Evolutionary conservation across 345 rosid species (phyloP).

Genomic region (Mercurialis annua): DNA sequence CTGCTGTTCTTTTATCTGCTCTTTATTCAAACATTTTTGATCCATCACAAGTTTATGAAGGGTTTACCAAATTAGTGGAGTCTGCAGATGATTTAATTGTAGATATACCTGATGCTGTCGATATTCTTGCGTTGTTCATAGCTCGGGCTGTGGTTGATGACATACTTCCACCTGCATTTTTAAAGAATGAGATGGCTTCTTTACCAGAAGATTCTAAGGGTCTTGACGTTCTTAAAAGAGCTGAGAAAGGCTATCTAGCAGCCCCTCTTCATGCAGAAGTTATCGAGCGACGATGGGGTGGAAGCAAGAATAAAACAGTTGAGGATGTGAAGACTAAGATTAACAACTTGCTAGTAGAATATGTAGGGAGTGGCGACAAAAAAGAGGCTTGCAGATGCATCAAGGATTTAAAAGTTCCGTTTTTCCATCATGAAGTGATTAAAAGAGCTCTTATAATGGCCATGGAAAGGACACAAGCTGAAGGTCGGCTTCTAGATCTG

Average conservation of each 20-base stretch:
- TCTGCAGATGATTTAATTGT: conserved; percentile 78
- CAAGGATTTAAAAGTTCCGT: conserved; percentile 74
- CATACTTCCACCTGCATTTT: conserved; percentile 74
- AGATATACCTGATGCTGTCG: conserved; percentile 75
- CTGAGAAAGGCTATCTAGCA: conserved; percentile 71
- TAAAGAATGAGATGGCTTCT: conserved; percentile 49
- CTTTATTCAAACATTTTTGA: conserved; percentile 64
- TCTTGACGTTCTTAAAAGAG: conserved; percentile 54
- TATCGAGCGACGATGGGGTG: conserved; percentile 78
- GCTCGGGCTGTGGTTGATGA: conserved; percentile 92
- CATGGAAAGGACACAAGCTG: conserved; percentile 62
- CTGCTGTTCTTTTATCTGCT: conserved; percentile 62
- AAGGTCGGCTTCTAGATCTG: conserved; percentile 52
- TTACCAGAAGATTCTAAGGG: conserved; percentile 55
- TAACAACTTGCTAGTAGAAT: conserved; percentile 57
- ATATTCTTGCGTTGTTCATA: conserved; percentile 66
- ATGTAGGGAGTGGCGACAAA: conserved; percentile 63
- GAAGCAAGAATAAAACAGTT: conserved; percentile 68
- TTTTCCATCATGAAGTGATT: conserved; percentile 85
- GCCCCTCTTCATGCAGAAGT: conserved; percentile 77
- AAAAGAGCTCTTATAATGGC: conserved; percentile 70
- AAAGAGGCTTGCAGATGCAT: conserved; percentile 76
- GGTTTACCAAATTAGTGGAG: conserved; percentile 63
- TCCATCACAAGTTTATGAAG: conserved; percentile 65
- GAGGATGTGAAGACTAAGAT: conserved; percentile 78